Evolutionary conservation across 2,329 filamentous ascomycete genomes (phyloP).

Genomic region (Phialocephala subalpina): DNA sequence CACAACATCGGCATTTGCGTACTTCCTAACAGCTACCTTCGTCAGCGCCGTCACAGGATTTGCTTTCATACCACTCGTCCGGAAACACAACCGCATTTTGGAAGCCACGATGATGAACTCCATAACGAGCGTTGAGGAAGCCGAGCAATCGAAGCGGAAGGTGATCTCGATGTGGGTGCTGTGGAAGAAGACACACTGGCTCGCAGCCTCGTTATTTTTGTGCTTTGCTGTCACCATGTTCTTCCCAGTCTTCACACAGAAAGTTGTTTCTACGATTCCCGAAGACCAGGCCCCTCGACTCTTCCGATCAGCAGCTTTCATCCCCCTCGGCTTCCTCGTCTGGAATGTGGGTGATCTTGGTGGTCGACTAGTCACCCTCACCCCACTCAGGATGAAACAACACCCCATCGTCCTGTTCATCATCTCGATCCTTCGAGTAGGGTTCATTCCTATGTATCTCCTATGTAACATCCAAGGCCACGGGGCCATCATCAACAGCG

Average conservation of each 20-base stretch:
- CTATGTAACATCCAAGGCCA: constrained; percentile 86
- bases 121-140: constrained; percentile 59
- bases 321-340: constrained; percentile 87
- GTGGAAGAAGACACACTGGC: constrained; percentile 80
- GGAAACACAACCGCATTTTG: constrained; percentile 62
- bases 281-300: constrained; percentile 58
- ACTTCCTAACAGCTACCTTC: constrained; percentile 86
- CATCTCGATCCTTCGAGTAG: constrained; percentile 68
- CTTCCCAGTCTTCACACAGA: constrained; percentile 89
- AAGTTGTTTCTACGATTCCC: constrained; percentile 61
- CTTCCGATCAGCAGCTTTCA: constrained; percentile 79
- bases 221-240: constrained; percentile 91
- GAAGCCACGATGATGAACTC: constrained; percentile 60
- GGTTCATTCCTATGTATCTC: constrained; percentile 84
- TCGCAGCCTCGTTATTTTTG: constrained; percentile 78
- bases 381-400: constrained; percentile 63
- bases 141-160: constrained; percentile 57
- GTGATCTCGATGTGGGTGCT: constrained; percentile 69
- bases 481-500: constrained; percentile 78
- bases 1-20: constrained; percentile 81
- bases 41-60: constrained; percentile 76
- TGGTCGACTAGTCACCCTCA: constrained; percentile 74
- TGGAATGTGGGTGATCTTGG: constrained; percentile 92
- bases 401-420: constrained; percentile 73
- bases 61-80: constrained; percentile 78